Conservation (phyloP, 2,329 filamentous ascomycete genomes). For the Rutstroemia sp. region DNA sequence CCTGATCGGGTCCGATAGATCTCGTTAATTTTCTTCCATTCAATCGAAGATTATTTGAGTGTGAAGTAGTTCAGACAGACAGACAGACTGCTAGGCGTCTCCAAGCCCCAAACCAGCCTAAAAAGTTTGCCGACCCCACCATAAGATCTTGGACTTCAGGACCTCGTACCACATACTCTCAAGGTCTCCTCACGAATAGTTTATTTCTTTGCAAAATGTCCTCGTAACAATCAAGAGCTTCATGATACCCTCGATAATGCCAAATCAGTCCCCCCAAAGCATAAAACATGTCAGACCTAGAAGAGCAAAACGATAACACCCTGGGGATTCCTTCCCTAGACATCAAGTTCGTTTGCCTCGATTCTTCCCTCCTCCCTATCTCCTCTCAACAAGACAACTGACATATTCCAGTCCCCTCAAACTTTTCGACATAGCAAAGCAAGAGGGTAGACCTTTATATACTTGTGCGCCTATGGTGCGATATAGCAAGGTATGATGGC, state of each 20-base stretch:
- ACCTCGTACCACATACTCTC: not conserved
- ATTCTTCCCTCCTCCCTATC: not conserved
- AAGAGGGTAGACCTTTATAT: slow-evolving; percentile 46
- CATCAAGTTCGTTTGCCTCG: not conserved
- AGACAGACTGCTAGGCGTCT: not conserved
- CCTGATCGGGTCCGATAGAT: too few species aligned
- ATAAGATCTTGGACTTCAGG: not conserved
- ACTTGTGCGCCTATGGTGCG: slow-evolving; percentile 63
- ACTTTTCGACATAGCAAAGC: slow-evolving; percentile 48
- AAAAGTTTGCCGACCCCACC: slow-evolving; percentile 7
- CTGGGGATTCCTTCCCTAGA: slow-evolving; percentile 1
- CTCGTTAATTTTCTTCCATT: too few species aligned
- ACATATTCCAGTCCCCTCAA: slow-evolving; percentile 42
- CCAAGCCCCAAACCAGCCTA: not conserved
- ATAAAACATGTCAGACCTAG: not conserved
- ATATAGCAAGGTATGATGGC: slow-evolving; percentile 44
- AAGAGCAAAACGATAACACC: not conserved
- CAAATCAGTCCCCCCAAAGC: not conserved
- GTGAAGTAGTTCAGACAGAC: not conserved
- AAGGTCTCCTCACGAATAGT: not conserved
- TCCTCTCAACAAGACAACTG: not conserved
- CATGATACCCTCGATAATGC: not conserved
- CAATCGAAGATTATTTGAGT: not conserved
- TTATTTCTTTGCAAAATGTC: not conserved
- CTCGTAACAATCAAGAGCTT: not conserved